phyloP scores from a whole-genome alignment of 2,329 filamentous ascomycete species.

The Annulohypoxylon truncatum region DNA sequence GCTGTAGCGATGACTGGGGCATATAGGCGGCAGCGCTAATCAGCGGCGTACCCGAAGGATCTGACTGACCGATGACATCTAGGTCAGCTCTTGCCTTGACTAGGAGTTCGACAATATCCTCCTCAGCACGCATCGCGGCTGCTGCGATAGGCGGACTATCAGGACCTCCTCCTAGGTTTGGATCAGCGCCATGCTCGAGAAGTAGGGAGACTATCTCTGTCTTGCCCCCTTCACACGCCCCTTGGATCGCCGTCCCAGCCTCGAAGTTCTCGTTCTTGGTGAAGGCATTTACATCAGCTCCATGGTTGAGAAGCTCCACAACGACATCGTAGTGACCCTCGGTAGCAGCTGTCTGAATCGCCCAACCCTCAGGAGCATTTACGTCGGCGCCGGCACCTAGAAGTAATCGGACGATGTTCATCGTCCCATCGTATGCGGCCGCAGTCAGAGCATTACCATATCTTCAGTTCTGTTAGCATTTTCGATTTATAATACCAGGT shows the following conservation, averaged over 20 bases:
- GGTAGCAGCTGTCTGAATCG: slow-evolving; percentile 53
- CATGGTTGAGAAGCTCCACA: slow-evolving; percentile 50
- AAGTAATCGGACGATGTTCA: slow-evolving; percentile 49
- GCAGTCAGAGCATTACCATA: slow-evolving; percentile 54
- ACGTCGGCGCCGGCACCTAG: slow-evolving; percentile 51
- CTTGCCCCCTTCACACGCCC: slow-evolving; percentile 52
- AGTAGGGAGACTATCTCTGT: slow-evolving; percentile 53
- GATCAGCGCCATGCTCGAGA: slow-evolving; percentile 53
- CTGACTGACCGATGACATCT: slow-evolving; percentile 51
- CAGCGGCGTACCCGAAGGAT: slow-evolving; percentile 51
- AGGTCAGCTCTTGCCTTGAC: slow-evolving; percentile 52
- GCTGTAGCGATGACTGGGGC: slow-evolving; percentile 47
- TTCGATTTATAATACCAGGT: neutral
- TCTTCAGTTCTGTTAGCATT: slow-evolving; percentile 37
- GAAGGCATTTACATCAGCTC: slow-evolving; percentile 52
- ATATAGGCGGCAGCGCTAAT: slow-evolving; percentile 53
- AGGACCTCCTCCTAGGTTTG: slow-evolving; percentile 52
- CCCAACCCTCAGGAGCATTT: slow-evolving; percentile 52
- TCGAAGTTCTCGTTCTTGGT: slow-evolving; percentile 48
- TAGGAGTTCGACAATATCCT: slow-evolving; percentile 52
- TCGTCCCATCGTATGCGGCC: slow-evolving; percentile 54
- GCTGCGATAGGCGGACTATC: slow-evolving; percentile 53
- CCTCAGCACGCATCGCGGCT: slow-evolving; percentile 51
- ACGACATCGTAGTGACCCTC: slow-evolving; percentile 53
- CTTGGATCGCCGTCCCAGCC: slow-evolving; percentile 55